These are phyloP conservation scores for Magnusiomyces ingens DNA, from an alignment of 1,139 yeast species.

Conservation along the genomic window DNA sequence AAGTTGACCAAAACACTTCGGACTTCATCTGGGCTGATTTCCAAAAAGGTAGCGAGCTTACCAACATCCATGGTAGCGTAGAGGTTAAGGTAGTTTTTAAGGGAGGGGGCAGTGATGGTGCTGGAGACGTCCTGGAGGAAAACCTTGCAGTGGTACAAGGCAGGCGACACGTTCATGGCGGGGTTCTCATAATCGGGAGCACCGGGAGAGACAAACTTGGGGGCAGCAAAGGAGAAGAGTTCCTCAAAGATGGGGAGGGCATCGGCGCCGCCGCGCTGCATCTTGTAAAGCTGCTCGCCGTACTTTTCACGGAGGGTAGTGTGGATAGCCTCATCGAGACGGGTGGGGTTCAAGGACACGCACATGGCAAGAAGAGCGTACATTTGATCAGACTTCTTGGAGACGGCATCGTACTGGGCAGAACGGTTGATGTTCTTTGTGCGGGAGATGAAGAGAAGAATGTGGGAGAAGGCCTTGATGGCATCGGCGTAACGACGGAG, in stretches of 20 bases:
- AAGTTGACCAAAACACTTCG: conserved; percentile 37
- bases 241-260: conserved; percentile 40
- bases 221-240: conserved; percentile 41
- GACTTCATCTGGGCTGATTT: conserved; percentile 34
- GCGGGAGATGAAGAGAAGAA: conserved; percentile 41
- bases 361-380: conserved; percentile 43
- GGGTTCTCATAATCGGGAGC: conserved; percentile 34
- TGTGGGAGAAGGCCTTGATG: conserved; percentile 42
- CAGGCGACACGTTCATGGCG: conserved; percentile 35
- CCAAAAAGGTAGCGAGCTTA: conserved; percentile 40
- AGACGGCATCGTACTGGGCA: conserved; percentile 42
- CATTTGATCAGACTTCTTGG: conserved; percentile 47
- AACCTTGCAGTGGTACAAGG: conserved; percentile 38
- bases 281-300: conserved; percentile 40
- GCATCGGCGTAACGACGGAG: conserved; percentile 45
- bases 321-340: conserved; percentile 41
- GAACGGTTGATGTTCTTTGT: conserved; percentile 40
- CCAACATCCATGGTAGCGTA: conserved; percentile 42
- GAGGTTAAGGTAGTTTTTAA: conserved; percentile 41
- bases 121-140: conserved; percentile 39
- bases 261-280: conserved; percentile 40
- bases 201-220: conserved; percentile 42
- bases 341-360: conserved; percentile 41
- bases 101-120: conserved; percentile 36
- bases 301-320: conserved; percentile 41